These are phyloP conservation scores for Globisporangium mamillatum DNA, from an alignment of 352 stramenopile genomes.

Conservation along the genomic window DNA sequence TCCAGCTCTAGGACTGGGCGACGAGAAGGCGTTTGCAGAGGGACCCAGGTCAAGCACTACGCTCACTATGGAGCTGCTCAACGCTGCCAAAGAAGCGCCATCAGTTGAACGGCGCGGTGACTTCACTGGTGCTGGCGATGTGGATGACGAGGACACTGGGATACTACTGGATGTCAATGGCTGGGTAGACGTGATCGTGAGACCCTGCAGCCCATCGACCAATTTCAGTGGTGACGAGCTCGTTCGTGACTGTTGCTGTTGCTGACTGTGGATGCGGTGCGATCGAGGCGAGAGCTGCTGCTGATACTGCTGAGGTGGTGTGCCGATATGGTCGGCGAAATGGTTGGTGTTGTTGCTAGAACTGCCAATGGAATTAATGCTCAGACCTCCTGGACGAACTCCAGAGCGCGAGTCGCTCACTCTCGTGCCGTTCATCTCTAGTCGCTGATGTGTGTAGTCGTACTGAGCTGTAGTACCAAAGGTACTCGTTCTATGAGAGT, in stretches of 20 bases:
- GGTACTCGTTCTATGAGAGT: not conserved
- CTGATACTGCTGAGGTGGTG: not conserved
- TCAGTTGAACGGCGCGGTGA: not conserved
- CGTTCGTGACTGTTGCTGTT: not conserved
- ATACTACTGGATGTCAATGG: not conserved
- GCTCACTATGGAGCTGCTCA: not conserved
- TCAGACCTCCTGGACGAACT: not conserved
- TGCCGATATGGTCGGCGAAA: not conserved
- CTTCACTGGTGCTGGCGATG: not conserved
- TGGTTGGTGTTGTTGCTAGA: not conserved
- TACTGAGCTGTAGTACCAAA: not conserved
- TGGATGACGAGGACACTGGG: not conserved
- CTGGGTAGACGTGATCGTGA: slow-evolving; percentile 8
- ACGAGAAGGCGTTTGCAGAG: not conserved
- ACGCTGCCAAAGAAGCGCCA: not conserved
- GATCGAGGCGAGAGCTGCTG: slow-evolving; percentile 8
- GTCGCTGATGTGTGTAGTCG: not conserved
- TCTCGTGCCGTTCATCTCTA: slow-evolving; percentile 8
- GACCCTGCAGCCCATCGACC: not conserved
- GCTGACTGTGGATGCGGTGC: slow-evolving; percentile 3
- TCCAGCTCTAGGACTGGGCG: not conserved
- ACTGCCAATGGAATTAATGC: not conserved
- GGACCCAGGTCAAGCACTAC: not conserved
- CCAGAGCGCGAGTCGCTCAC: not conserved
- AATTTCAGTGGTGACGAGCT: not conserved